Base-by-base conservation (phyloP, 2,329 filamentous ascomycete species). In the Pseudocercospora eumusae region DNA sequence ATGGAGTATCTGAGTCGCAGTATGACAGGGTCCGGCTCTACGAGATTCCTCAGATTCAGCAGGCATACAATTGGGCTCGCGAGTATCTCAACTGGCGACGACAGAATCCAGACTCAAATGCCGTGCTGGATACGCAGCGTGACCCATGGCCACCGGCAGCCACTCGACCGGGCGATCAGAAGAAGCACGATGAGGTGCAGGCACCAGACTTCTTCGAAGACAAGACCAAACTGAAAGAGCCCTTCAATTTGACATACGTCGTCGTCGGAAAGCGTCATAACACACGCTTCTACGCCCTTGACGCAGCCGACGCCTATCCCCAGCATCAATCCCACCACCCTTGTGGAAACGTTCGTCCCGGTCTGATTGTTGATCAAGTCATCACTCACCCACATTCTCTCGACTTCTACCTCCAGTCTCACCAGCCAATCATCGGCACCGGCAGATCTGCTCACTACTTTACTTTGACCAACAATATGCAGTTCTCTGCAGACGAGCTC, bases 211-310 rank as follows among this genome's bases (percentile, higher is more conserved):
- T 33, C 31, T 44, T 36, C 2, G 18, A 36, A 4, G 36, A 52
- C 3, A 60, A 44, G 4, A 64, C 59, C 1, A 4, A 2, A 11
- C 40, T 52, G 25, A 8, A 8, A 4, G 36, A 40, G 36, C 36
- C 36, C 4, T 40, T 40, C 36, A 40, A 18, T 1, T 8, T 40
- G 1, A 40, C 36, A 6, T 40, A 40, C 4, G 55, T 80, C 1
- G 66, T 80, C 2, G 74, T 75, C 3, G 71, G 68, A 2, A 80
- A 81, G 60, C 71, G 78, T 0, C 79, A 81, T 60, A 67, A 77
- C 56, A 73, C 74, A 0, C 73, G 78, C 0, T 79, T 81, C 68
- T 81, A 74, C 62, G 69, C 74, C 0, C 27, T 27, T 8, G 27
- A 61, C 2, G 23, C n/a, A 2, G n/a, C n/a, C n/a, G 20, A 21